phyloP scores from a whole-genome alignment of 2,329 filamentous ascomycete species.

The Podosphaera fusca region DNA sequence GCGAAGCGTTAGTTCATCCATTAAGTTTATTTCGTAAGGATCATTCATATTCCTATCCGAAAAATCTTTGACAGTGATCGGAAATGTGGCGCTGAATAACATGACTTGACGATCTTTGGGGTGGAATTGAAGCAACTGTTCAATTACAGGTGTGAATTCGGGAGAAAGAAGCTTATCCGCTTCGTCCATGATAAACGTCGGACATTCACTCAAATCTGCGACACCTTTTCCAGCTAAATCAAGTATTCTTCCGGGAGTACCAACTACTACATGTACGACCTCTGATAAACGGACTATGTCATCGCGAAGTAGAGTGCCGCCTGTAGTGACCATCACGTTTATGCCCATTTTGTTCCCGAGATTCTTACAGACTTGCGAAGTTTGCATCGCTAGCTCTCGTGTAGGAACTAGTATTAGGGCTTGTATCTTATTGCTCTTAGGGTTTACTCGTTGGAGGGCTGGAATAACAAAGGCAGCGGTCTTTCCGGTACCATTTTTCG shows the following conservation, averaged over 20 bases:
- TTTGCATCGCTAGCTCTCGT: conserved; percentile 89
- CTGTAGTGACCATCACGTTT: conserved; percentile 98
- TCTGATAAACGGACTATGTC: conserved; percentile 92
- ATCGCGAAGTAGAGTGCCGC: conserved; percentile 82
- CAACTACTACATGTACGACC: conserved; percentile 89
- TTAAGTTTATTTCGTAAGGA: conserved; percentile 96
- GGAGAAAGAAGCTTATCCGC: conserved; percentile 92
- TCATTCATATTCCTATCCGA: conserved; percentile 94
- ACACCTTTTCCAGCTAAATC: conserved; percentile 93
- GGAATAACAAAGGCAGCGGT: conserved; percentile 96
- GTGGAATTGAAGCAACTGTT: conserved; percentile 84
- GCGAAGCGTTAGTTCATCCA: conserved; percentile 94
- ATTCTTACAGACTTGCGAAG: conserved; percentile 96
- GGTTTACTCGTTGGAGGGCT: conserved; percentile 83
- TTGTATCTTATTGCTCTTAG: conserved; percentile 89
- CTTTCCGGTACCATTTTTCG: conserved; percentile 97
- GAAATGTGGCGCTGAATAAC: conserved; percentile 97
- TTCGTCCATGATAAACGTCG: conserved; percentile 99
- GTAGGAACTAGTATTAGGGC: conserved; percentile 91
- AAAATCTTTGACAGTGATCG: conserved; percentile 89
- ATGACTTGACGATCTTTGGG: conserved; percentile 96
- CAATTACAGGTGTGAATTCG: conserved; percentile 93
- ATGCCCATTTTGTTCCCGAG: conserved; percentile 90
- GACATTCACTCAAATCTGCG: conserved; percentile 83
- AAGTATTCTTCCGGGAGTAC: conserved; percentile 86